A percentile compares a stretch with the other conserved stretches of the same genome.
Evolutionary conservation across 306 rosid genomes (phyloP).

Genomic region (Quercus engelmannii): DNA sequence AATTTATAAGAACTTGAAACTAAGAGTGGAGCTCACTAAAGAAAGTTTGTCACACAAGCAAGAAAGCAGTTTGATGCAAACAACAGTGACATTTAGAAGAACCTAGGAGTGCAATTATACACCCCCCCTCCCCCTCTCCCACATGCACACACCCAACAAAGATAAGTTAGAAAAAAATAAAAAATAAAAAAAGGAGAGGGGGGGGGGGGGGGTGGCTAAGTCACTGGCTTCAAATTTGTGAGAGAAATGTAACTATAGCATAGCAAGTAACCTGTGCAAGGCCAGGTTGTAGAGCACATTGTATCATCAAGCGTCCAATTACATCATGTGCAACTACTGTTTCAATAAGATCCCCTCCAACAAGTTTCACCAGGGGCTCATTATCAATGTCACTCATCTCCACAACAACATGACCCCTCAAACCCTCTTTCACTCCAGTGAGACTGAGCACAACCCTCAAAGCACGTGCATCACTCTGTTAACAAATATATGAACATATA

Average conservation of each 20-base stretch:
- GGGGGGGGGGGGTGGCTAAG: neutral
- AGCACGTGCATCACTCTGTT: constrained; percentile 97
- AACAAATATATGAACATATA: constrained; percentile 14
- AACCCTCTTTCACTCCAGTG: constrained; percentile 90
- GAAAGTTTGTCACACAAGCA: neutral
- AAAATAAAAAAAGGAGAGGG: too few species aligned
- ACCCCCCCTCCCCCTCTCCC: too few species aligned
- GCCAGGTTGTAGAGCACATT: constrained; percentile 98
- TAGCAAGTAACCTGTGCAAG: constrained; percentile 80
- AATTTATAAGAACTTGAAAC: neutral
- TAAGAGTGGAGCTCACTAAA: neutral
- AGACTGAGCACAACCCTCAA: constrained; percentile 97
- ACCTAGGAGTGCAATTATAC: neutral
- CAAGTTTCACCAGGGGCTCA: constrained; percentile 95
- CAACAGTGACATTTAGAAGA: neutral
- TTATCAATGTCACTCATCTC: constrained; percentile 99
- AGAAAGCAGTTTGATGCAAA: neutral
- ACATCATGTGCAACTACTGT: constrained; percentile 99
- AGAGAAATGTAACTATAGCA: neutral
- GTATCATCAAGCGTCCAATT: constrained; percentile 97
- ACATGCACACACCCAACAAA: too few species aligned
- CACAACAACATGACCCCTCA: constrained; percentile 88
- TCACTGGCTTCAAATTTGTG: neutral
- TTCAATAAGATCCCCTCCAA: constrained; percentile 94
- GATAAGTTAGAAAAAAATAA: too few species aligned